Percentiles rank a stretch among this genome's conserved stretches.
These are phyloP conservation scores for Phylloporus scabripes DNA, from an alignment of 768 basidiomycete species.

Conservation along the genomic window DNA sequence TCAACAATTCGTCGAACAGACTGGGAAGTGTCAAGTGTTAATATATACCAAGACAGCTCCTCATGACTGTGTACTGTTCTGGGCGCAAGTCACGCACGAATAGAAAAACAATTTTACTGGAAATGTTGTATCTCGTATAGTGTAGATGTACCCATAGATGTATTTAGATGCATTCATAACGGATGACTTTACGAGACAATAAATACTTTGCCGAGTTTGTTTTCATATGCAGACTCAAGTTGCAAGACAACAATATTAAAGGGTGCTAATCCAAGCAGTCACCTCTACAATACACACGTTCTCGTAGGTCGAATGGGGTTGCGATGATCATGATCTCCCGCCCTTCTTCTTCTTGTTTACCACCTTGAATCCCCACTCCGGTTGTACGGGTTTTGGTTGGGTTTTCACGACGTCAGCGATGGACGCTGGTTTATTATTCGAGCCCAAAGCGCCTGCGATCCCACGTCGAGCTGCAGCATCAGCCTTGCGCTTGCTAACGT, in stretches of 20 bases:
- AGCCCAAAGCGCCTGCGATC: conserved; percentile 30
- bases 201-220: not conserved
- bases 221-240: not conserved
- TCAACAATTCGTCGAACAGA: conserved; percentile 38
- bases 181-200: not conserved
- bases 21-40: conserved; percentile 76
- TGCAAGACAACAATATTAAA: not conserved
- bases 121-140: conserved; percentile 19
- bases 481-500: conserved; percentile 77
- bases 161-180: conserved; percentile 3
- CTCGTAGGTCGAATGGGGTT: not conserved
- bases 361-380: conserved; percentile 89
- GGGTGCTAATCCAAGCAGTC: conserved; percentile 22
- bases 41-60: conserved; percentile 55
- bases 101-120: conserved; percentile 8
- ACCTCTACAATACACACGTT: conserved; percentile 15
- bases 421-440: conserved; percentile 51
- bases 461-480: conserved; percentile 62
- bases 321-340: conserved; percentile 39
- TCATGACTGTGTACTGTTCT: conserved; percentile 5
- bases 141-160: conserved; percentile 15
- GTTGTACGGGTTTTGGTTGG: conserved; percentile 68
- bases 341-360: conserved; percentile 95
- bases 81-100: conserved; percentile 6
- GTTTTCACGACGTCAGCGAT: conserved; percentile 90